Base-by-base conservation (phyloP, 2,329 filamentous ascomycete genomes). In the Xylariomycetidae sp. region DNA sequence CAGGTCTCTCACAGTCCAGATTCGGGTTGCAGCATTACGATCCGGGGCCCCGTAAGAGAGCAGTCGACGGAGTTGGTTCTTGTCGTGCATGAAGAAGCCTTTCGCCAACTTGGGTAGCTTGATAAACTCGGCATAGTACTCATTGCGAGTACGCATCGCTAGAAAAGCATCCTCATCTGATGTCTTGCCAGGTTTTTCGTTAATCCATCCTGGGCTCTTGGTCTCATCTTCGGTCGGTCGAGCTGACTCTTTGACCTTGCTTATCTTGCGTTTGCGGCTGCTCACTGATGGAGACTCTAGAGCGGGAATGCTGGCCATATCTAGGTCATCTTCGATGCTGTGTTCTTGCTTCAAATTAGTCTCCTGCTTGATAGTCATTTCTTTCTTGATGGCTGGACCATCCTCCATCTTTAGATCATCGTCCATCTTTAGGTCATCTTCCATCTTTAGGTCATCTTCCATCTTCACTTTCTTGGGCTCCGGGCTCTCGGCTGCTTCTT, bases 121-220 rank as follows among this genome's bases (percentile, higher is more conserved):
- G n/a, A 48, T 46, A 37, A 49, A 55, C 34, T 55, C 49, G 0
- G 16, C 9, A 30, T 51, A 53, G 31, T 54, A 56, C 0, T 36
- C 26, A 4, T 35, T 16, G 2, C 50, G 50, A 3, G 41, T 41
- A 2, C 39, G 39, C 0, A 43, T 16, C 2, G 4, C 16, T 1
- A 54, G 34, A 18, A 56, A 56, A 2, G 22, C 27, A 13, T 37
- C 20, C 3, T 16, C 9, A 5, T 37, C n/a, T 5, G 13, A 3
- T 4, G 15, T 11, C 1, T 32, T 19, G 20, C n/a, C 14, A 15
- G 25, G 31, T 37, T 33, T 4, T 4, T 3, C 3, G n/a, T n/a
- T n/a, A n/a, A n/a, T n/a, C n/a, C n/a, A n/a, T n/a, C n/a, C n/a
- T n/a, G n/a, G n/a, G 20, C 20, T 23, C n/a, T 23, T n/a, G 8